Percentiles rank a stretch among this genome's conserved stretches.
Conservation (phyloP, 305 asterid genomes). For the Striga hermonthica region DNA sequence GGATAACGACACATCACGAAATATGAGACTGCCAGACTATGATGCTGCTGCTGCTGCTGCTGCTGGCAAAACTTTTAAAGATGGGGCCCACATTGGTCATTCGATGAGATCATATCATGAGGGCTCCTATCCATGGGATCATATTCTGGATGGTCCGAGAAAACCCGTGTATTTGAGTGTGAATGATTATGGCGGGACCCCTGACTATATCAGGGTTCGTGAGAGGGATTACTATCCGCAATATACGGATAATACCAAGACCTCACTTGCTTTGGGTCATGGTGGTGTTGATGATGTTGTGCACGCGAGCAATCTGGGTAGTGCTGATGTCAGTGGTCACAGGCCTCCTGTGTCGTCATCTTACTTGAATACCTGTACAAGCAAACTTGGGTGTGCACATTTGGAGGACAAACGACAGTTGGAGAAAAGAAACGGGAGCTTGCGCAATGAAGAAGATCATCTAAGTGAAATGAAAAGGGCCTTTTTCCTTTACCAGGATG, state of each 20-base stretch:
- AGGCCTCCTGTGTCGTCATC: constrained; percentile 33
- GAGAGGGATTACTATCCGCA: constrained; percentile 37
- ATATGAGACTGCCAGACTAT: constrained; percentile 25
- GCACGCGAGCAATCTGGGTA: constrained; percentile 30
- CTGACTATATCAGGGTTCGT: constrained; percentile 33
- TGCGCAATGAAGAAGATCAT: constrained; percentile 18
- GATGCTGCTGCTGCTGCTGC: constrained; percentile 37
- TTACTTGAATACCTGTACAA: constrained; percentile 31
- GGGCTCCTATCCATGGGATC: constrained; percentile 33
- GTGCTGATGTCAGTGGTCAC: constrained; percentile 33
- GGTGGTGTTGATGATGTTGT: constrained; percentile 33
- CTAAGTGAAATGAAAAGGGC: constrained; percentile 36
- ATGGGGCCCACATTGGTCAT: constrained; percentile 29
- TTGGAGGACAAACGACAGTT: constrained; percentile 24
- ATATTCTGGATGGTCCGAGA: constrained; percentile 35
- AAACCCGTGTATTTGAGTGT: constrained; percentile 32
- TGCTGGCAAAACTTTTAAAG: constrained; percentile 25
- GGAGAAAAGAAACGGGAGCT: constrained; percentile 33
- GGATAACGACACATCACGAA: constrained; percentile 25
- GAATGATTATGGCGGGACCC: constrained; percentile 23
- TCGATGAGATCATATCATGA: constrained; percentile 31
- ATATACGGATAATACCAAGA: constrained; percentile 27
- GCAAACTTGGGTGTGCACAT: constrained; percentile 11
- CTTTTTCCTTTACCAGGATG: constrained; percentile 33
- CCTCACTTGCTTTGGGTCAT: constrained; percentile 30